Base-by-base conservation (phyloP, 2,329 filamentous ascomycete species). In the Pseudonectria foliicola region DNA sequence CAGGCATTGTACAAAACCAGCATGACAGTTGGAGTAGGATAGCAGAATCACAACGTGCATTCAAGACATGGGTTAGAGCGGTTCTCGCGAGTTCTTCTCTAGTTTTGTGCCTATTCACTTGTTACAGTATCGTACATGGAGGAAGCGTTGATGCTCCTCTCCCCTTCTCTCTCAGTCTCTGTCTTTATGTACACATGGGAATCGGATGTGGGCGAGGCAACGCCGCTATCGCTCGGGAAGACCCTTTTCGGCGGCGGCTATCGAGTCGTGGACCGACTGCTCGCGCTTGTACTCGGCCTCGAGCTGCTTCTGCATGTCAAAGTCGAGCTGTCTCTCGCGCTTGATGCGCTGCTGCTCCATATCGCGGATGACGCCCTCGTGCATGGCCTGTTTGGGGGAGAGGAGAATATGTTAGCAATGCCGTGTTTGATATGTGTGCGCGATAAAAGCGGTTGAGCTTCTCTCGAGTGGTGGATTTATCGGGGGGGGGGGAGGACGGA, bases 271-370 rank as follows among this genome's bases (percentile, higher is more conserved):
- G 21, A 96, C 89, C 4, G 68, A 84, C 65, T 98, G 92, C 23
- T 88, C 71, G 60, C 90, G 90, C 58, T 82, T 80, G 61, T 95
- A 96, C 60, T 98, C 85, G 52, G 82, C 76, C 64, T 96, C 89
- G 31, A 98, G 68, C 6, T 74, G 75, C 44, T 73, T 76, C 58
- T 98, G 92, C 75, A 94, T 78, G 46, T 96, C 89, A 54, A 98
- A 98, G 57, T 98, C 92, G 33, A 88, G 77, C 60, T 93, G 85
- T 39, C 92, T 81, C 61, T 98, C 92, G 47, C 77, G 75, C 66
- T 95, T 95, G 46, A 95, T 60, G 29, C 85, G 80, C 59, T 95
- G 89, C 56, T 93, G 87, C 56, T 96, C 90, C 71, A 95, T 84
- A 55, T 98, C 92, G 45, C 90, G 85, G 45, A 96, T 69, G 27